phyloP scores from a whole-genome alignment of 139 green algal species.

The Chlorella sp. region DNA sequence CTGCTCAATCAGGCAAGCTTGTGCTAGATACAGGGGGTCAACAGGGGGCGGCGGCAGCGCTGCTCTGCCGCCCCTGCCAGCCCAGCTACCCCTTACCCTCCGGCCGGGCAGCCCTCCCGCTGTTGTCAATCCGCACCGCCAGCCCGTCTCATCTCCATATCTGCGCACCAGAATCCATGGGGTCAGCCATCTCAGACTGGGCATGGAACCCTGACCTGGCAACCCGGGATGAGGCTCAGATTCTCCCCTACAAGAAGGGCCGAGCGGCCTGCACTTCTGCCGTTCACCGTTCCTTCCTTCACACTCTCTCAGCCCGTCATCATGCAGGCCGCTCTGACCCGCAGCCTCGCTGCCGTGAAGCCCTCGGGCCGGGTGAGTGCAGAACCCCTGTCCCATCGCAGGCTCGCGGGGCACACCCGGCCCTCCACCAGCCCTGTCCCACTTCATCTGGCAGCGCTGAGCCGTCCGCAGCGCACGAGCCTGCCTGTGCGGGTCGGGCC shows the following conservation, averaged over 20 bases:
- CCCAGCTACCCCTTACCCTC: too few species aligned
- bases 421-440: too few species aligned
- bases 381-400: background rate
- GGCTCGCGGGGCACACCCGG: too few species aligned
- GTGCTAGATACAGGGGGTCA: too few species aligned
- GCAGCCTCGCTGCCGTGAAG: slow-evolving; percentile 8
- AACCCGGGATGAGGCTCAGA: background rate
- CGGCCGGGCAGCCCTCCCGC: too few species aligned
- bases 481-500: too few species aligned
- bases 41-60: too few species aligned
- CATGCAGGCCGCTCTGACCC: slow-evolving; percentile 31
- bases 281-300: slow-evolving; percentile 9
- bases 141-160: background rate
- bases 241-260: background rate
- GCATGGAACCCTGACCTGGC: background rate
- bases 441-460: background rate
- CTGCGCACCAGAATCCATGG: background rate
- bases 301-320: background rate
- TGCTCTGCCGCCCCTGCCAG: too few species aligned
- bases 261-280: background rate
- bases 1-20: too few species aligned
- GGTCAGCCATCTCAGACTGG: background rate
- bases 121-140: too few species aligned
- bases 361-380: slow-evolving; percentile 27
- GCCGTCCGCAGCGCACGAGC: background rate